phyloP scores from a whole-genome alignment of 75 land plant species.

The Pinus taeda region DNA sequence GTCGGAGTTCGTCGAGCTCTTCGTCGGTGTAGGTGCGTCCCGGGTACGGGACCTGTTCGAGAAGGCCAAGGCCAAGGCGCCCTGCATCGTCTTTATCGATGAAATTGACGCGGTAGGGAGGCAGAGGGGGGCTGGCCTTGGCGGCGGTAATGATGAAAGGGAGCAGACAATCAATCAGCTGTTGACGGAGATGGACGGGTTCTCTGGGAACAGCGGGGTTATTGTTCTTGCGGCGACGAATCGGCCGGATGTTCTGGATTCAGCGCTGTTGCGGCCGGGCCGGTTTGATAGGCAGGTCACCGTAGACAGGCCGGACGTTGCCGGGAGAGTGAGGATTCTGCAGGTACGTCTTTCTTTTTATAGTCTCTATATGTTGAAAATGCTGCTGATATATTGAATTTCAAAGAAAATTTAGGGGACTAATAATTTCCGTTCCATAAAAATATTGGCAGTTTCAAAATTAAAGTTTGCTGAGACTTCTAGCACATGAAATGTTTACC shows the following conservation, averaged over 20 bases:
- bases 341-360: constrained; percentile 48
- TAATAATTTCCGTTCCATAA: too few species aligned
- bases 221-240: constrained; percentile 97
- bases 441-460: too few species aligned
- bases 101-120: constrained; percentile 99
- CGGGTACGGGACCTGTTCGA: constrained; percentile 97
- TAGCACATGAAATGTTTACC: too few species aligned
- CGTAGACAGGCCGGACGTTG: constrained; percentile 97
- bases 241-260: constrained; percentile 94
- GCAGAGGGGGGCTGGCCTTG: constrained; percentile 98
- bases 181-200: constrained; percentile 99
- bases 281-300: constrained; percentile 98
- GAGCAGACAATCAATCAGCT: constrained; percentile 99
- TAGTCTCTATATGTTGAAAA: neutral
- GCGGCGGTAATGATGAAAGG: constrained; percentile 99
- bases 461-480: too few species aligned
- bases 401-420: too few species aligned
- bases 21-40: constrained; percentile 98
- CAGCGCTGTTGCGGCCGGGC: constrained; percentile 95
- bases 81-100: constrained; percentile 99
- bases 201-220: constrained; percentile 95
- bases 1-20: constrained; percentile 96
- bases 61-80: constrained; percentile 98
- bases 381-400: too few species aligned
- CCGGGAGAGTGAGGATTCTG: constrained; percentile 96